phyloP scores from a whole-genome alignment of 176 grass and related monocot species.

The bread wheat (Triticum aestivum) region IWGSC_CS_RefSeq_v2.1 NC_057798.1:199675643-199676142 shows the following conservation, averaged over 20 bases:
- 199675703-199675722: slow-evolving; percentile 47
- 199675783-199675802: background rate
- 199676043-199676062: background rate
- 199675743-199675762: background rate
- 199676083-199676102: slow-evolving; percentile 28
- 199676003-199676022: background rate
- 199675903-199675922: background rate
- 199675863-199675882: background rate
- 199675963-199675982: background rate
- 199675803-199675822: background rate
- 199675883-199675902: background rate
- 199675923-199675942: background rate
- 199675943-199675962: background rate
- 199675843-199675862: background rate
- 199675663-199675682: background rate
- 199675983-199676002: background rate
- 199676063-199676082: background rate
- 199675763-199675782: background rate
- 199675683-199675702: background rate
- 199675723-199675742: background rate
- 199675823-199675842: background rate
- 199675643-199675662: background rate
- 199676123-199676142: slow-evolving; percentile 37
- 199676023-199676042: slow-evolving; percentile 25
- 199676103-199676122: background rate